Percentiles rank a stretch among this genome's conserved stretches.
Evolutionary conservation across 139 green algal species (phyloP).

Genomic region (Micractinium conductrix): DNA sequence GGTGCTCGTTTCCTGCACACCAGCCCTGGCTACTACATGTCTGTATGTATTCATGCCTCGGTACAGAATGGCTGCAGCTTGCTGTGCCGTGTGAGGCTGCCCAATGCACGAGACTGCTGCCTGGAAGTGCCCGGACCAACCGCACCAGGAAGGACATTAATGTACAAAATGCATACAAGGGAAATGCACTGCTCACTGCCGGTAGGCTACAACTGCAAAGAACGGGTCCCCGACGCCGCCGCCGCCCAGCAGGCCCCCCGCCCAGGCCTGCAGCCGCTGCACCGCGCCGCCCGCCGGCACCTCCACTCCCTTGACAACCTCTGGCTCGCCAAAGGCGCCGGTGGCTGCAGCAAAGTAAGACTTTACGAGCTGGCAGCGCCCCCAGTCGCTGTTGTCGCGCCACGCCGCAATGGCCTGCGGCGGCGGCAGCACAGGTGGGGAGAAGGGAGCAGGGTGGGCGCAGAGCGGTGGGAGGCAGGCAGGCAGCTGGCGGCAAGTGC

Average conservation of each 20-base stretch:
- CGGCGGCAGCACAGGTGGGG: too few relatives aligned
- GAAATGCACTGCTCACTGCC: constrained; percentile 4
- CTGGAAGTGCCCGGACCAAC: too few relatives aligned
- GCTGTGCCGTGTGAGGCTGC: too few relatives aligned
- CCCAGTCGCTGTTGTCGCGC: constrained; percentile 76
- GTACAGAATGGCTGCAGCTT: too few relatives aligned
- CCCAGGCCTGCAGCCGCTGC: constrained; percentile 29
- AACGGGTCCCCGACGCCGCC: constrained; percentile 71
- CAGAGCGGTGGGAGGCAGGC: not conserved
- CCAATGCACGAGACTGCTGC: too few relatives aligned
- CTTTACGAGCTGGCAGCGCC: constrained; percentile 72
- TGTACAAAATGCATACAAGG: too few relatives aligned
- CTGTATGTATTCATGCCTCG: too few relatives aligned
- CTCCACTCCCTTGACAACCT: constrained; percentile 65
- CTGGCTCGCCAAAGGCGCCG: constrained; percentile 70
- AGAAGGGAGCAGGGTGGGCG: not conserved
- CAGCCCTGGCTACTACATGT: too few relatives aligned
- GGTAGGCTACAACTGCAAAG: constrained; percentile 80
- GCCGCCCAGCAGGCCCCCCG: constrained; percentile 28
- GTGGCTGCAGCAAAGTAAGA: constrained; percentile 79
- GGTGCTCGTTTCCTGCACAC: too few relatives aligned
- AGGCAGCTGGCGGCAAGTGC: not conserved
- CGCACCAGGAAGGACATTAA: too few relatives aligned
- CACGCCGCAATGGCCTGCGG: constrained; percentile 76
- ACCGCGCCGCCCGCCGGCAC: constrained; percentile 26